Base-by-base conservation (phyloP, 345 rosid genomes). In the Abelmoschus esculentus region DNA sequence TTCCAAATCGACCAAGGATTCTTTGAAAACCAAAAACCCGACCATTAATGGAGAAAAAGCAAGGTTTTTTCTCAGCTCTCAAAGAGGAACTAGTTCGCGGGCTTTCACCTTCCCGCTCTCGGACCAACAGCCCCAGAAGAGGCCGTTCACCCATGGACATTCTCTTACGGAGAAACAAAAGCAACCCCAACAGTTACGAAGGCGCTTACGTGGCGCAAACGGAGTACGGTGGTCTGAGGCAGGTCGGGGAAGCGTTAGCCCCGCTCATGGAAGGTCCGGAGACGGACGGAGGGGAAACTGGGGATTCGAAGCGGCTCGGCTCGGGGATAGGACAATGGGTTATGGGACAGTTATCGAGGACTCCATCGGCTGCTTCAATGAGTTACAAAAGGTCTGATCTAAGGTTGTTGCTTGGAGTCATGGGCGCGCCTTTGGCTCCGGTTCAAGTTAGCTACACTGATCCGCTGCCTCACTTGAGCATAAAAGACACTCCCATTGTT, bases 351-450 rank as follows among this genome's bases (percentile, higher is more conserved):
- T 76, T 90, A 15, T 83, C 90, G 36, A 82, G 88, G 77, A 75
- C 93, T 28, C 88, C 96, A 0, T 83, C 96, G 0, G 80, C 80
- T 14, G 78, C 80, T 9, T 79, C 88, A 1, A 59, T 76, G 70
- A 83, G 84, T 61, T 83, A 77, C 67, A 82, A 74, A 73, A 77
- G 89, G 77, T 84, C 87, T 61, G 97, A 93, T 87, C 84, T 89
- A 76, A 86, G 95, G 67, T 73, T 93, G 49, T 74, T 93, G 75
- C 84, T 93, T 3, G 96, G 98, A 2, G 97, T 91, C 5, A 79
- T 93, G 83, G 98, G 95, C 36, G 95, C 98, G 14, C 97, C 98
- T 49, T 86, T 93, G 32, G 97, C 95, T 73, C 97, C 97, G 0
- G 83, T 91, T 60, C 88, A 83, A 69, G 95, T 89, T 74, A 81